Percentiles rank a stretch among this genome's conserved stretches.
Conservation (phyloP, 176 grass and related monocot species). For the Hyparrhenia diplandra region DNA sequence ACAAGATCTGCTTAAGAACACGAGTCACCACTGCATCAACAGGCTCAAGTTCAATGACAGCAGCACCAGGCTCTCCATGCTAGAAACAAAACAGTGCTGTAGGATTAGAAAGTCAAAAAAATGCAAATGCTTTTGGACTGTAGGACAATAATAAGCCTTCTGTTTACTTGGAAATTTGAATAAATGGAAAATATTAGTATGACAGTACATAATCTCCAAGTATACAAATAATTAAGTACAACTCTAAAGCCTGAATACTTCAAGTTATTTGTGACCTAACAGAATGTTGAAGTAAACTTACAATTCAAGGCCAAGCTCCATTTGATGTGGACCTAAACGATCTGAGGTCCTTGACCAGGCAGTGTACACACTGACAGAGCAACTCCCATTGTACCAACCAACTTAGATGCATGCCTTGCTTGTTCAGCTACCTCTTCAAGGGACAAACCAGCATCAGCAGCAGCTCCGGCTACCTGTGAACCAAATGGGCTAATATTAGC, state of each 20-base stretch:
- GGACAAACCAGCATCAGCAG: constrained; percentile 58
- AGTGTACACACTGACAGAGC: constrained; percentile 63
- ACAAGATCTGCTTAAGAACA: constrained; percentile 61
- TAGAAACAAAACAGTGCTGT: constrained; percentile 34
- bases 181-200: background rate
- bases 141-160: background rate
- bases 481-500: background rate
- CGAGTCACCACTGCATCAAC: constrained; percentile 59
- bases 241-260: background rate
- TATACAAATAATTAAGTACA: background rate
- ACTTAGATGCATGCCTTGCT: constrained; percentile 54
- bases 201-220: too few relatives aligned
- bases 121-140: background rate
- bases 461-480: constrained; percentile 62
- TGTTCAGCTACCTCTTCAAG: constrained; percentile 62
- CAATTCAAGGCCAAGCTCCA: constrained; percentile 69
- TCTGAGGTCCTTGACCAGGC: constrained; percentile 64
- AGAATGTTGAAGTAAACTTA: constrained; percentile 29
- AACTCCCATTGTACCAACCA: constrained; percentile 67
- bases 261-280: background rate
- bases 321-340: constrained; percentile 60
- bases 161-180: background rate
- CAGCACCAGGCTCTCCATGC: constrained; percentile 84
- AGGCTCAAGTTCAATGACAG: constrained; percentile 54
- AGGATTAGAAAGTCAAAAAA: background rate